Evolutionary conservation across 352 stramenopile species (phyloP), one percentile per base, ranked within the genome.

Genomic region (Globisporangium canariense): DNA sequence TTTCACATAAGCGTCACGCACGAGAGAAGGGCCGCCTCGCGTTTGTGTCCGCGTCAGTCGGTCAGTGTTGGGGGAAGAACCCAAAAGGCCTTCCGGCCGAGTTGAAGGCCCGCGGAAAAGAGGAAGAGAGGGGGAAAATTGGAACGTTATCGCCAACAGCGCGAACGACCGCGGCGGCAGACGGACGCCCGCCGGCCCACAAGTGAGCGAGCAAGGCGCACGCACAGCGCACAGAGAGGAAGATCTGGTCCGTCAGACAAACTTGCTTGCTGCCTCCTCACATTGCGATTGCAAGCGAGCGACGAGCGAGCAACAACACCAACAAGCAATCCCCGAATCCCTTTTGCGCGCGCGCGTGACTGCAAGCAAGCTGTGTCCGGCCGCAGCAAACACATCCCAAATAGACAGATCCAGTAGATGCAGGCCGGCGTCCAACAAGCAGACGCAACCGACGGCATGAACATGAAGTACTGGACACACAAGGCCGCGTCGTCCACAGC

Each of bases 391-490:
- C 36, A 41, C 8, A 56, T 11, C 13, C 16, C 25, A 56, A 56
- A 11, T 56, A 36, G 50, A 56, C 50, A 36, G 50, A 22, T 56
- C 13, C 22, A 38, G 50, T 56, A 56, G 34, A 60, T 14, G n/a
- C 46, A 52, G 2, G 13, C 47, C 20, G 20, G 25, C 20, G 22
- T 30, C 16, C 22, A 54, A 4, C 49, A 36, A 56, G 8, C 28
- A 54, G 47, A 11, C n/a, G 22, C 22, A 10, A 20, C 45, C 3
- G 45, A 28, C 45, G 53, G 41, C 25, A 65, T 65, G 50, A 60
- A 60, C 51, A 66, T 66, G 51, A 66, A 45, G 40, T 59, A 41
- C 36, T 66, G 60, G 60, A 55, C 60, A 50, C 60, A 58, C 30
- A 50, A 34, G 16, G 20, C 49, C 22, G 41, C 60, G 40, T 25